Base-by-base conservation (phyloP, 108 stramenopile genomes). In the Aurantiochytrium sp. region DNA sequence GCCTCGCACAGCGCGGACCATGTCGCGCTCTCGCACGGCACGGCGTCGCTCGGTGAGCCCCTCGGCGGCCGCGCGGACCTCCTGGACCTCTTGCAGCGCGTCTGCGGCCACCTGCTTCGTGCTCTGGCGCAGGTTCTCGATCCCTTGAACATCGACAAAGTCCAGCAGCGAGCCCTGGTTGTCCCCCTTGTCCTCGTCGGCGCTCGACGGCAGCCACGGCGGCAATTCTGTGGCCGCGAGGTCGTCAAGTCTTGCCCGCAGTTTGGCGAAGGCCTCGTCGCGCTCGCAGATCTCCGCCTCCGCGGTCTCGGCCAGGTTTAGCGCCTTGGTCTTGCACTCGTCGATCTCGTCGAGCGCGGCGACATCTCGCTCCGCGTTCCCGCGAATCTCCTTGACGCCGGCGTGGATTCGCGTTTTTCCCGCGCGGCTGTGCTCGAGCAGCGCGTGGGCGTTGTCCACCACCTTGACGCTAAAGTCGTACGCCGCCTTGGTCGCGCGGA, bases 391-490 rank as follows among this genome's bases (percentile, higher is more conserved):
- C 34, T 65, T 27, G 12, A 65, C 24, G 22, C 59, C 59, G 59
- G 15, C 34, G 8, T 65, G 59, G 22, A 65, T 27, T 8, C 59
- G 27, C 2, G 24, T 12, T 65, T 27, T 65, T 27, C 15, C 10
- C 15, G 8, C 19, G 0, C 59, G 27, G 4, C 59, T 65, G 59
- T 65, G 59, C 59, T 65, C 59, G 1, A 65, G 59, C 59, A 65
- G 59, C 59, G 59, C 59, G 24, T 65, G 59, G 32, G 59, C 59
- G 34, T 65, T 65, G 59, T 65, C 19, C 0, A 65, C 59, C 15
- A 65, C 59, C 34, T 65, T 65, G 59, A 65, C 59, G 24, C 59
- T 65, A 65, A 65, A 65, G 59, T 65, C 59, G 19, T 65, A 65
- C 10, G 59, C 27, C 3, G 59, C 34, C 34, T 30, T 65, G 2